Conservation (phyloP, 2,329 filamentous ascomycete genomes). For the Harringtonia aguacate region DNA sequence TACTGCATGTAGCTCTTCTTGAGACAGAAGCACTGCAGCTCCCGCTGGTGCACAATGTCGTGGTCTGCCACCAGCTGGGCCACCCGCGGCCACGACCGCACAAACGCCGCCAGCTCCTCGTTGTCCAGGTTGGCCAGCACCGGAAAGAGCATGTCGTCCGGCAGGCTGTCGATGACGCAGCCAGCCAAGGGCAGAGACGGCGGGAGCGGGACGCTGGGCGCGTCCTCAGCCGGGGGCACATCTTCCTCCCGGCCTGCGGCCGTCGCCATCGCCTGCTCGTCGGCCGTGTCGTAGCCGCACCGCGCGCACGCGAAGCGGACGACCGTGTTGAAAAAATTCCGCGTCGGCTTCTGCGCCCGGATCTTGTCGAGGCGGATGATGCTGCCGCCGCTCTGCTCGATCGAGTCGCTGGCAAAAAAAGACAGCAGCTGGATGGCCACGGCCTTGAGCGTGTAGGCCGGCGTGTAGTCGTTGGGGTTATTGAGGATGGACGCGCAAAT, state of each 20-base stretch:
- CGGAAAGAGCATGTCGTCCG: conserved; percentile 29
- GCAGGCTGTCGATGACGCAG: conserved; percentile 22
- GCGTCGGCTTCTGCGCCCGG: too few species aligned
- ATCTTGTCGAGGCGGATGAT: conserved; percentile 5
- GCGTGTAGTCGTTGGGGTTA: conserved; percentile 28
- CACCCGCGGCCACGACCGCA: conserved; percentile 25
- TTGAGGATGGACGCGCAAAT: conserved; percentile 38
- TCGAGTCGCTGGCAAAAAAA: conserved; percentile 35
- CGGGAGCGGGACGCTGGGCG: too few species aligned
- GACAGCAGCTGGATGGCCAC: conserved; percentile 40
- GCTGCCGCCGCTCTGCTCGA: conserved; percentile 27
- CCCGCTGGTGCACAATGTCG: conserved; percentile 27
- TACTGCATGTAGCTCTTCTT: conserved; percentile 27
- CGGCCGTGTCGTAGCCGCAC: conserved; percentile 15
- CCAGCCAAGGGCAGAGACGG: too few species aligned
- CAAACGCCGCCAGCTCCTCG: conserved; percentile 24
- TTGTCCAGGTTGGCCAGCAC: conserved; percentile 23
- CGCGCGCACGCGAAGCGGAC: too few species aligned
- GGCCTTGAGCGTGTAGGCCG: conserved; percentile 37
- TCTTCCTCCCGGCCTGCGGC: too few species aligned
- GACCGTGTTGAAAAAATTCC: too few species aligned
- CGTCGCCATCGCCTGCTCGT: background rate
- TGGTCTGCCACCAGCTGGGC: conserved; percentile 22
- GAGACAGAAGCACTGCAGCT: conserved; percentile 35
- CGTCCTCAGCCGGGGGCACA: too few species aligned